phyloP scores from a whole-genome alignment of 2,329 filamentous ascomycete species.

The Chalaropsis thielavioides region DNA sequence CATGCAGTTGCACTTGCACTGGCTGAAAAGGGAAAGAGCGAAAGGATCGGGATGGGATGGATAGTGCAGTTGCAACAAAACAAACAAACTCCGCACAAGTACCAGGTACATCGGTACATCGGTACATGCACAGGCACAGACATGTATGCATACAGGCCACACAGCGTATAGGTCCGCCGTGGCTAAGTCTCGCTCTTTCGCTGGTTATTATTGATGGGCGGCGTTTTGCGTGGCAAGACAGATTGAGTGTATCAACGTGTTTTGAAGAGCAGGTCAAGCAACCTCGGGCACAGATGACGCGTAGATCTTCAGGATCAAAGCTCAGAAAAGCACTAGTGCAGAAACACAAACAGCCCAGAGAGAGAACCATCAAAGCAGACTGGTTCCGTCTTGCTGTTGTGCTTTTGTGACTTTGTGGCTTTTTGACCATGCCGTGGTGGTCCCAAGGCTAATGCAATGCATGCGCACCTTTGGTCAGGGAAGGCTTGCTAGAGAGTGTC shows the following conservation, averaged over 20 bases:
- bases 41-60: background rate
- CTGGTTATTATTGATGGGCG: background rate
- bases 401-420: background rate
- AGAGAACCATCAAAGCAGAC: background rate
- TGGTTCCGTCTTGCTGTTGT: background rate
- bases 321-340: background rate
- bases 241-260: background rate
- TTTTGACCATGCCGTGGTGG: background rate
- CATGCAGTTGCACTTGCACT: background rate
- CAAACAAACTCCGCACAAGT: background rate
- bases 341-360: background rate
- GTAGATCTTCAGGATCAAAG: slow-evolving; percentile 4
- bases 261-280: background rate
- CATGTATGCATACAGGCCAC: background rate
- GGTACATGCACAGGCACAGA: background rate
- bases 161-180: background rate
- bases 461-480: background rate
- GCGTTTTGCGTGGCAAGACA: background rate
- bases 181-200: background rate
- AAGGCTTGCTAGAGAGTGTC: background rate
- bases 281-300: background rate
- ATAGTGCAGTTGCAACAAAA: background rate
- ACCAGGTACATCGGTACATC: background rate
- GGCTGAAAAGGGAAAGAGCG: background rate
- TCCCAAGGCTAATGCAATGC: background rate